Conservation (phyloP, 176 grass and related monocot genomes). For the Cymbopogon citratus region DNA sequence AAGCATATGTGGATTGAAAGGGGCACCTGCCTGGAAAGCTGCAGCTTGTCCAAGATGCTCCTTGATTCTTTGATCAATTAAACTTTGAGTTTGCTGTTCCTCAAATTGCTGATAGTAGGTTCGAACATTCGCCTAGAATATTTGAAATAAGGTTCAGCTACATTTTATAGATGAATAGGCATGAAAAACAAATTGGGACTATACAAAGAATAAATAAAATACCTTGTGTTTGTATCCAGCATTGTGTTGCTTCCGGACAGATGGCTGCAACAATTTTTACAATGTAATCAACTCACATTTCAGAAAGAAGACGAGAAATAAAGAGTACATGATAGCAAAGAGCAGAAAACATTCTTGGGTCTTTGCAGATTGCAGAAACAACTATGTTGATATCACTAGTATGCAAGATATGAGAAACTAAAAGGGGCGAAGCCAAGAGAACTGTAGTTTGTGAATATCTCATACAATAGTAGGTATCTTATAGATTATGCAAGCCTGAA, state of each 20-base stretch:
- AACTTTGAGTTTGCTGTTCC: constrained; percentile 95
- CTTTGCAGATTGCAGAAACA: neutral
- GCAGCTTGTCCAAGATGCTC: constrained; percentile 94
- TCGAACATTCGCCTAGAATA: constrained; percentile 82
- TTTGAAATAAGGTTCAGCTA: constrained; percentile 10
- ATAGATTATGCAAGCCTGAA: neutral
- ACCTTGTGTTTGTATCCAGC: constrained; percentile 99
- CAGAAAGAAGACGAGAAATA: neutral
- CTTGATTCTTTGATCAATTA: constrained; percentile 99
- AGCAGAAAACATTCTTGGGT: neutral
- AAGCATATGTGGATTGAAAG: constrained; percentile 67
- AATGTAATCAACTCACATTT: constrained; percentile 16
- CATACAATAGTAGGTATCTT: too few species aligned
- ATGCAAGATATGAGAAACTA: neutral
- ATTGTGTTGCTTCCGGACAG: constrained; percentile 23
- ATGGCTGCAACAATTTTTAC: neutral
- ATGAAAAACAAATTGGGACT: neutral
- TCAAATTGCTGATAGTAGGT: constrained; percentile 97
- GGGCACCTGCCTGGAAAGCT: constrained; percentile 80
- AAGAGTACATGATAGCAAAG: neutral
- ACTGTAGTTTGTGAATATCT: neutral
- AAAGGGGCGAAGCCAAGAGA: neutral
- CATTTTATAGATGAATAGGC: neutral
- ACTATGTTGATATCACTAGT: neutral
- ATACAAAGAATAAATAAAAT: constrained; percentile 21